Percentiles rank a stretch among this genome's conserved stretches.
These are phyloP conservation scores for Carex arenaria DNA, from an alignment of 202 grass and related monocot species.

Conservation along the genomic window DNA sequence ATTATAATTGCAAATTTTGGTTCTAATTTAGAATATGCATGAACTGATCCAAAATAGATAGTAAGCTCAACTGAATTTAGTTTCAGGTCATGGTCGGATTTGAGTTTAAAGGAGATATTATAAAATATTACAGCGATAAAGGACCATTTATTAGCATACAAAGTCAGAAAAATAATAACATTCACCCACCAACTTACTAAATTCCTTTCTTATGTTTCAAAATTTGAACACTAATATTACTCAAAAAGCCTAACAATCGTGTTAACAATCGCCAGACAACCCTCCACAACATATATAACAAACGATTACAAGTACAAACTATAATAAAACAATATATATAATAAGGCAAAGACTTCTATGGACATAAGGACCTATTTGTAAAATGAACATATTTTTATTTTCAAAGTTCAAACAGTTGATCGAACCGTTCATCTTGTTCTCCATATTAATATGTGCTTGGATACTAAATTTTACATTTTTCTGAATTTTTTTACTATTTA, in stretches of 20 bases:
- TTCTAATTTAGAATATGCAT: background rate
- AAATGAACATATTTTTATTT: no score
- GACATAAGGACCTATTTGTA: no score
- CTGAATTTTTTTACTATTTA: no score
- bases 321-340: background rate
- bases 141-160: background rate
- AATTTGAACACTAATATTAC: background rate
- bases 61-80: background rate
- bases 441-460: no score
- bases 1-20: background rate
- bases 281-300: background rate
- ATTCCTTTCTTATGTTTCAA: background rate
- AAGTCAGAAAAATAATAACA: background rate
- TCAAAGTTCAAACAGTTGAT: no score
- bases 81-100: background rate
- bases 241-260: background rate
- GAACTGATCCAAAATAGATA: background rate
- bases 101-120: background rate
- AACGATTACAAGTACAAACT: background rate
- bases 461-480: no score
- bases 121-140: background rate
- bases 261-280: background rate
- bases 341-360: no score
- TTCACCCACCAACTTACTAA: background rate
- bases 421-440: no score